Evolutionary conservation across 768 basidiomycete genomes (phyloP).

Genomic region (Macrocybe gigantea): DNA sequence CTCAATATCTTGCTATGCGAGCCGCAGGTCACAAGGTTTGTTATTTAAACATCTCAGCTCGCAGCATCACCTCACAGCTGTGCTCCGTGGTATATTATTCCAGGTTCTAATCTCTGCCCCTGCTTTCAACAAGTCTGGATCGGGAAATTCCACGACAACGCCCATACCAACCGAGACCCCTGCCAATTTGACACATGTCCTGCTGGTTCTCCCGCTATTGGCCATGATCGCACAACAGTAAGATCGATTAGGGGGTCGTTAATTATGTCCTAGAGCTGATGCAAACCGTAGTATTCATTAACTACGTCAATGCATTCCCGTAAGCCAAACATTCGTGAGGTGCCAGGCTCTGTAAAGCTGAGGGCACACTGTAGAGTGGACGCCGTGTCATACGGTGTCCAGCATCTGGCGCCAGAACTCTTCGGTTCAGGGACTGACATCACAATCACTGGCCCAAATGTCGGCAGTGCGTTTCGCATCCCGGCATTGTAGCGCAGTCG

Average conservation of each 20-base stretch:
- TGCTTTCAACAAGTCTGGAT: conserved; percentile 35
- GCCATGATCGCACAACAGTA: conserved; percentile 31
- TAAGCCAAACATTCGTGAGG: conserved; percentile 9
- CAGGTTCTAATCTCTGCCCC: conserved; percentile 40
- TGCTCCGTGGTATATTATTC: too few relatives aligned
- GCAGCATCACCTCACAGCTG: too few relatives aligned
- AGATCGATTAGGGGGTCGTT: conserved; percentile 4
- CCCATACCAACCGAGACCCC: conserved; percentile 22
- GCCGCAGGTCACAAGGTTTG: conserved; percentile 28
- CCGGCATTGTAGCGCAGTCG: neutral
- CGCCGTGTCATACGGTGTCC: conserved; percentile 30
- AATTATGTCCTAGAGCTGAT: neutral
- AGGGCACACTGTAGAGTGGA: conserved; percentile 22
- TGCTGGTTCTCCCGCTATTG: conserved; percentile 31
- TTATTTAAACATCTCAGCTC: too few relatives aligned
- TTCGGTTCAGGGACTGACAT: conserved; percentile 28
- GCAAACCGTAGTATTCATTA: conserved; percentile 22
- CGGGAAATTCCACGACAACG: conserved; percentile 27
- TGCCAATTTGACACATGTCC: conserved; percentile 41
- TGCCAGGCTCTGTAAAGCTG: neutral
- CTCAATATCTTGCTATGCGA: conserved; percentile 27
- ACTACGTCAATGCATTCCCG: conserved; percentile 41
- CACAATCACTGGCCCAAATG: conserved; percentile 31
- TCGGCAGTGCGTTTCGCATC: conserved; percentile 14
- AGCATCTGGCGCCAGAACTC: conserved; percentile 25